Evolutionary conservation across 2,329 filamentous ascomycete genomes (phyloP), one percentile per base, ranked within the genome.

Genomic region (Epicoccum sorghinum): DNA sequence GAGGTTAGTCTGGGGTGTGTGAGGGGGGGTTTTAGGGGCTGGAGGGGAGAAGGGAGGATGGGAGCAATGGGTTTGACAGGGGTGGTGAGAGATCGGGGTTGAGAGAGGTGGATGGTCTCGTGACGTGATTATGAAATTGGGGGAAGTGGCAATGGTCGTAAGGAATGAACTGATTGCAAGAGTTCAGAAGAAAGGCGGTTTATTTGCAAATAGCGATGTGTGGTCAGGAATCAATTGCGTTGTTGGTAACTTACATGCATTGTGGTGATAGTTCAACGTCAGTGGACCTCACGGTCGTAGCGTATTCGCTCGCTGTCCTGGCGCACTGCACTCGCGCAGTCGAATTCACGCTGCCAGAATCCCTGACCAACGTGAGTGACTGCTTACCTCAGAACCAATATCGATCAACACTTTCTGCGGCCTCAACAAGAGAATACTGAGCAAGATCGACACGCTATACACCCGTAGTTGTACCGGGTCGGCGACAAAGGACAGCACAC

Each of bases 221-320:
- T 13, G 10, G 7, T 7, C 4, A 6, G 32, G 18, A 18, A 18
- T 18, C 18, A 18, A 18, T 18, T 18, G 18, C 18, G 18, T n/a
- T 24, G 30, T 13, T 12, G 6, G 8, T 3, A 22, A 60, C 58
- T 48, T 53, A 60, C 58, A 50, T 60, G 58, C 58, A 60, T 60
- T 10, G 13, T 51, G 55, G n/a, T 29, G 35, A 10, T 32, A 25
- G 37, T 36, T 24, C 24, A 33, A 18, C 12, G 30, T 37, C 7
- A 45, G n/a, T 14, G 18, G 5, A 13, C 22, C 22, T 41, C 13
- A 33, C 32, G 12, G 6, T 32, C 12, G 9, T 43, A 33, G 39
- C 23, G 18, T 13, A 5, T 18, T 18, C 18, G 18, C 18, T 18
- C 18, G 18, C 18, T 18, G 18, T 18, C 18, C 18, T 18, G 18